Base-by-base conservation (phyloP, 371 early-diverging fungal species). In the Zychaea mexicana region DNA sequence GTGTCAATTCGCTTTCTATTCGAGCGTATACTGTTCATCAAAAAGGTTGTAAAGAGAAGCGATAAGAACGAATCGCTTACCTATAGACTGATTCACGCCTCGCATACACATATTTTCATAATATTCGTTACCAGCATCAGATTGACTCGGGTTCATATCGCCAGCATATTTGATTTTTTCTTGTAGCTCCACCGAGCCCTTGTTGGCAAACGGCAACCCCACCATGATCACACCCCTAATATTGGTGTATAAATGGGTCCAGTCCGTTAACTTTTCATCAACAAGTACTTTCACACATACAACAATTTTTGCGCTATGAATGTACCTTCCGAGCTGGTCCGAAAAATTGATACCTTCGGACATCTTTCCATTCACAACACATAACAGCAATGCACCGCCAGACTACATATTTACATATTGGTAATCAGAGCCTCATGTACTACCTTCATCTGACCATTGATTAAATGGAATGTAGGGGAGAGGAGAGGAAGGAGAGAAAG, bases 311-410 rank as follows among this genome's bases (percentile, higher is more conserved):
- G n/a, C n/a, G n/a, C n/a, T n/a, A n/a, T n/a, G 12, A 49, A 19
- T 5, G 21, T 49, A 87, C 87, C 96, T 81, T 8, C 94, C 96
- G 57, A 96, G 66, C 13, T 87, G 84, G 65, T 96, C 96, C 4
- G 92, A 88, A 58, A 97, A 98, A 71, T 99, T 97, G 71, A 99
- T 97, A 4, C 99, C 99, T 78, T 99, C 99, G 61, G 95, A 94
- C 85, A 99, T 85, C 69, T 91, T 94, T 7, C 99, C 99, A 22
- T 97, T 96, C 2, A 99, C 95, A 1, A 99, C 99, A 61, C 94
- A 92, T 49, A 99, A 79, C 49, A 99, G 68, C 13, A 99, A 69
- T 0, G 95, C 94, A 0, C 98, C 98, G 0, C 69, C 56, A 66
- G 58, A 6, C 65, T 49, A 3, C 65, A 58, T 0, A 42, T 42